Percentiles rank a stretch among this genome's conserved stretches.
These are phyloP conservation scores for Salvia splendens DNA, from an alignment of 257 asterid genomes.

Conservation along the genomic window DNA sequence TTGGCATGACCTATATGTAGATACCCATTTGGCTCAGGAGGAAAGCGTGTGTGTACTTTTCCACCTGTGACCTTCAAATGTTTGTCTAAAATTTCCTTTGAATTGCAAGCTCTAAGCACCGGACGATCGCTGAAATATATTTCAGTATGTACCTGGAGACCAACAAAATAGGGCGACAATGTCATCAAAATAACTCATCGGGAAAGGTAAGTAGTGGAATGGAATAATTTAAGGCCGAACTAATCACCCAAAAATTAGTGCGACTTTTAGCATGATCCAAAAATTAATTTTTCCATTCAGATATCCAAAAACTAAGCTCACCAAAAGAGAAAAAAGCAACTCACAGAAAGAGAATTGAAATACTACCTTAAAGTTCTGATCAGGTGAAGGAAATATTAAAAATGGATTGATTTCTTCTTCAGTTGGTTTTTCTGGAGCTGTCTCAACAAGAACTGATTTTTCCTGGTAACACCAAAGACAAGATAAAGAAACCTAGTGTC, in stretches of 20 bases:
- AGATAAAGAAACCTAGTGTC: slow-evolving; percentile 1
- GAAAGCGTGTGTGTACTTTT: slow-evolving; percentile 85
- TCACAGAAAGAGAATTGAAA: neutral
- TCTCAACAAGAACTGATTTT: slow-evolving; percentile 56
- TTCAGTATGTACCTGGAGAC: slow-evolving; percentile 85
- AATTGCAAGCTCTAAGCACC: slow-evolving; percentile 82
- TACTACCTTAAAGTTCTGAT: slow-evolving; percentile 76
- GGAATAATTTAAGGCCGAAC: neutral
- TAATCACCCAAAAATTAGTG: neutral
- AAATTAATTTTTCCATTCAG: neutral
- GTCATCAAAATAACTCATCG: neutral
- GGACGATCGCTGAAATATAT: slow-evolving; percentile 82
- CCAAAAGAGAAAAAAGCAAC: slow-evolving; percentile 11
- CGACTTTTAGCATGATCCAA: neutral
- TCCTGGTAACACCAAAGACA: slow-evolving; percentile 45
- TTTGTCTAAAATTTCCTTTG: slow-evolving; percentile 72
- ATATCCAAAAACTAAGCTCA: neutral
- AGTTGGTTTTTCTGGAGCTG: slow-evolving; percentile 53
- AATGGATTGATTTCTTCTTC: slow-evolving; percentile 91
- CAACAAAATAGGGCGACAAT: slow-evolving; percentile 9
- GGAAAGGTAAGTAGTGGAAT: neutral
- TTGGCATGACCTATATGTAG: slow-evolving; percentile 97
- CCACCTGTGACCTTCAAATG: slow-evolving; percentile 82
- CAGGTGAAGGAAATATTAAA: slow-evolving; percentile 77
- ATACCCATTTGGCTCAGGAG: slow-evolving; percentile 99